A percentile compares a stretch with the other conserved stretches of the same genome.
These are phyloP conservation scores for Solanum virginianum DNA, from an alignment of 257 asterid genomes.

Conservation along the genomic window DNA sequence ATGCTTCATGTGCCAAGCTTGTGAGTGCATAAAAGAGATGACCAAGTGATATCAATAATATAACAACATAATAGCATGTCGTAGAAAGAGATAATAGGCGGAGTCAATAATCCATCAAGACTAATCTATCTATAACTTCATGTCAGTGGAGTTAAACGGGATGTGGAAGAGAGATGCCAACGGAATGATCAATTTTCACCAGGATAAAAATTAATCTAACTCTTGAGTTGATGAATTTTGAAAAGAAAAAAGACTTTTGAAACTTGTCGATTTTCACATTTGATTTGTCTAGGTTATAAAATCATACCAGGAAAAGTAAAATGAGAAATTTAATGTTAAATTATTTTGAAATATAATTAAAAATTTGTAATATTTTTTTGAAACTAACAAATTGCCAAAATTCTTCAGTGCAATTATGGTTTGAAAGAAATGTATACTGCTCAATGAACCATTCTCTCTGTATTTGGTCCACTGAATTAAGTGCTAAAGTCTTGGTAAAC, in stretches of 20 bases:
- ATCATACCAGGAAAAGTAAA: too few relatives aligned
- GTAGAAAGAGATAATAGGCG: neutral
- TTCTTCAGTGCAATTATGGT: neutral
- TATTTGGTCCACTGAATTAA: neutral
- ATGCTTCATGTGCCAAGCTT: too few relatives aligned
- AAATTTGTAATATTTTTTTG: neutral
- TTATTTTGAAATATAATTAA: neutral
- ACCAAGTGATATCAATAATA: neutral
- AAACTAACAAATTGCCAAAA: neutral
- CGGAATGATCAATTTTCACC: neutral
- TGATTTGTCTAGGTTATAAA: neutral
- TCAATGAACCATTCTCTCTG: neutral
- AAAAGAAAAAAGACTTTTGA: too few relatives aligned
- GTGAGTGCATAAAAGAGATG: neutral
- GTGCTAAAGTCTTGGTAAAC: neutral
- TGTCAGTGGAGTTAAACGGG: neutral
- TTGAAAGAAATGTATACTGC: neutral
- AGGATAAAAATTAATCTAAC: neutral
- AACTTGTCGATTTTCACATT: neutral
- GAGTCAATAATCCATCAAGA: neutral
- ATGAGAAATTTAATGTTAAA: neutral
- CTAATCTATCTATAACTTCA: neutral
- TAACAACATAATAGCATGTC: neutral
- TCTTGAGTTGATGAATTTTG: too few relatives aligned
- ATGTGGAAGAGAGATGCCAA: neutral